Percentiles rank a stretch among this genome's conserved stretches.
Conservation (phyloP, 352 stramenopile species). For the Sclerospora graminicola region DNA sequence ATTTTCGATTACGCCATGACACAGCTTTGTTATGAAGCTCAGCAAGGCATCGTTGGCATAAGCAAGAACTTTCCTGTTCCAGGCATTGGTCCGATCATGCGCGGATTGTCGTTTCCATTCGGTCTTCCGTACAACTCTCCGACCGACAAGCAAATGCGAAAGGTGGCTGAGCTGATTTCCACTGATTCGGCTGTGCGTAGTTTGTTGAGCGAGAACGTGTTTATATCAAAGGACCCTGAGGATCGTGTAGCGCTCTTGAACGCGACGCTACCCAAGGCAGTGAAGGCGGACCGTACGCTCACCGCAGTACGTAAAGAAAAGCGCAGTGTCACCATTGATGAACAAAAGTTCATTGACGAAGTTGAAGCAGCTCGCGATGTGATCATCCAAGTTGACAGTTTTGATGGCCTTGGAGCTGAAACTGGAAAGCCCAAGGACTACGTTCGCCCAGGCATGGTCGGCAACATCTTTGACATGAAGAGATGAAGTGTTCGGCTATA, state of each 20-base stretch:
- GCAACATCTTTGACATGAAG: conserved; percentile 36
- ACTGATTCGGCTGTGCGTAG: conserved; percentile 61
- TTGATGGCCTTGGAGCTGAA: conserved; percentile 82
- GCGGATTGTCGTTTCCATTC: conserved; percentile 92
- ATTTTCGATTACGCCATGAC: conserved; percentile 97
- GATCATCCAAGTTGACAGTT: conserved; percentile 95
- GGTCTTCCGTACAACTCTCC: conserved; percentile 88
- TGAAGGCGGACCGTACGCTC: conserved; percentile 91
- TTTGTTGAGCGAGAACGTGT: conserved; percentile 63
- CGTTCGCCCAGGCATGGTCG: conserved; percentile 79
- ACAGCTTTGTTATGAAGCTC: conserved; percentile 91
- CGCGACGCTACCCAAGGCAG: conserved; percentile 64
- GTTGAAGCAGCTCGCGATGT: conserved; percentile 92
- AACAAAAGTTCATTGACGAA: conserved; percentile 92
- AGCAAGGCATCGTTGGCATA: conserved; percentile 92
- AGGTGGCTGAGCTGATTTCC: conserved; percentile 63
- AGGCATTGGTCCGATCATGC: conserved; percentile 89
- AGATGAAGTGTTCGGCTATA: conserved; percentile 17
- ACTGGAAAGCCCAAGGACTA: conserved; percentile 78
- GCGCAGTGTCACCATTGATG: conserved; percentile 86
- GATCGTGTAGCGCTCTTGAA: conserved; percentile 71
- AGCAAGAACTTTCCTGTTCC: conserved; percentile 95
- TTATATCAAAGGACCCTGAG: conserved; percentile 54
- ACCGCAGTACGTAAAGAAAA: conserved; percentile 90
- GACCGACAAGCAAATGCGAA: conserved; percentile 77